Base-by-base conservation (phyloP, 192 early-diverging fungal genomes). In the Pecoramyces ruminantium region DNA sequence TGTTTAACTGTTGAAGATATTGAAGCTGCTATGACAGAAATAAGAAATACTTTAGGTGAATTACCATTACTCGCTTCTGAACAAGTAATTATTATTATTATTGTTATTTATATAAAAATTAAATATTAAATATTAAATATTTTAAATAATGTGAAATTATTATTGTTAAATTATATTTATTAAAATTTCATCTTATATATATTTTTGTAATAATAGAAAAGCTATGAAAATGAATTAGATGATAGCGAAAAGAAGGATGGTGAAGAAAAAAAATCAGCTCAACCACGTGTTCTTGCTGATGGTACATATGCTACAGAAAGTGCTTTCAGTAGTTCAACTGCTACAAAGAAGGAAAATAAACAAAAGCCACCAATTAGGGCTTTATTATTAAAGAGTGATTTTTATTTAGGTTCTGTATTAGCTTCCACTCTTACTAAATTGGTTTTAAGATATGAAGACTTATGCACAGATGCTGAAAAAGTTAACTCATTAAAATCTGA, bases 261-360 rank as follows among this genome's bases (percentile, higher is more conserved):
- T 13, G 84, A 84, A 28, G 82, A 85, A 29, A 79, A 78, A 11
- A 27, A 88, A 5, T 83, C 85, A n/a, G 86, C 93, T 18, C 83
- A 92, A 77, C 89, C 93, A 29, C 92, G 96, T 77, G 88, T 99
- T 27, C 88, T 99, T 39, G 92, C 97, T 5, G 97, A 99, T 86
- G 97, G 97, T 29, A 98, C 97, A 1, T 99, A 99, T 83, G 97
- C 97, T 11, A 96, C 97, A 18, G 97, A 99, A 85, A 95, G 92
- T 84, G 94, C 96, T 27, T 91, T 96, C 82, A 91, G 93, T 1
- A 86, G 87, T 4, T 85, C 84, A 8, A 85, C 89, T 4, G 51
- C 87, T 14, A 29, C 18, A 6, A 82, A 79, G 28, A 40, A 51
- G 15, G 30, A 40, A 30, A 78, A 77, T n/a, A 83, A 83, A 4